A percentile compares a stretch with the other conserved stretches of the same genome.
phyloP scores from a whole-genome alignment of 371 early-diverging fungal species.

The Sporodiniella umbellata region DNA sequence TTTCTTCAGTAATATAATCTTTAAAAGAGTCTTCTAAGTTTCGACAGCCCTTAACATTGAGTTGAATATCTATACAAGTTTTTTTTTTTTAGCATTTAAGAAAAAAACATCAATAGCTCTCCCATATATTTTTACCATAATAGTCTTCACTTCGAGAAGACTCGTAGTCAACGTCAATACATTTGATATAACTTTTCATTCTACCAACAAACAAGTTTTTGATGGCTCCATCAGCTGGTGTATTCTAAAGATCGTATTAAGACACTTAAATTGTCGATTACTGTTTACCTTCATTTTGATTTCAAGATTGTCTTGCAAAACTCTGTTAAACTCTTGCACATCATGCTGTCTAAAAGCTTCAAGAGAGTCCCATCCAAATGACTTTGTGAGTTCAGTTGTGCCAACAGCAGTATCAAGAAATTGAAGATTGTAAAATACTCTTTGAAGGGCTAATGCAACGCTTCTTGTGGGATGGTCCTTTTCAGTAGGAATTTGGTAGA shows the following conservation, averaged over 20 bases:
- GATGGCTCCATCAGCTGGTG: conserved; percentile 89
- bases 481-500: conserved; percentile 88
- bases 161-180: conserved; percentile 90
- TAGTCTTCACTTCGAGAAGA: conserved; percentile 79
- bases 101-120: no score
- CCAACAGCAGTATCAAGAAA: conserved; percentile 65
- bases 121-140: conserved; percentile 31
- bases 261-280: neutral
- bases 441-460: conserved; percentile 85
- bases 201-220: conserved; percentile 86
- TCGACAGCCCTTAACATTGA: conserved; percentile 92
- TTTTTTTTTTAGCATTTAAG: no score
- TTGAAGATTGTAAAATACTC: conserved; percentile 90
- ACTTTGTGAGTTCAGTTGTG: conserved; percentile 90
- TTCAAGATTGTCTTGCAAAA: conserved; percentile 93
- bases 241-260: conserved; percentile 50
- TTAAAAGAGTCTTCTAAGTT: conserved; percentile 89
- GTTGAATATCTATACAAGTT: conserved; percentile 77
- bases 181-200: conserved; percentile 93
- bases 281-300: conserved; percentile 70
- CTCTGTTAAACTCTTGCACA: conserved; percentile 95
- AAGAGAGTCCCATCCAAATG: conserved; percentile 94
- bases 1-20: conserved; percentile 85
- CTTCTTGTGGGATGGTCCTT: conserved; percentile 80
- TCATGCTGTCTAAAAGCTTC: conserved; percentile 97